Evolutionary conservation across 169 alveolate species (phyloP), one percentile per base, ranked within the genome.

Genomic region (Fabrea salina): DNA sequence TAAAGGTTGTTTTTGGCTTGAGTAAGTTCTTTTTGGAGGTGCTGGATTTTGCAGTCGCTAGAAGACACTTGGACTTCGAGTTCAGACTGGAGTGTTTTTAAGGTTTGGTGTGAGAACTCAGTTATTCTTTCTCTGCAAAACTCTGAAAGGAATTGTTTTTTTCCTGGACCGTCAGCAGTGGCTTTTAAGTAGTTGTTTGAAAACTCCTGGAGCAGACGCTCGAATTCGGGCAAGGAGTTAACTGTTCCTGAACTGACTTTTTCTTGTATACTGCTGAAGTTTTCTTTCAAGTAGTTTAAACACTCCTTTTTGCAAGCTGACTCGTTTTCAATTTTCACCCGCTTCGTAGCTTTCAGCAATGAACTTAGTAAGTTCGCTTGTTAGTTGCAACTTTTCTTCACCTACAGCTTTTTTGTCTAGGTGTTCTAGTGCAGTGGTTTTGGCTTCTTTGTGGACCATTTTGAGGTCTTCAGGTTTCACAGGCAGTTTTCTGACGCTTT

Each of bases 391-490:
- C 2, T 64, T 61, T 0, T 40, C 22, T 22, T 82, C 88, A 0
- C 90, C 90, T 43, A 82, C 61, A 32, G 88, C 67, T 35, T 75
- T 81, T 51, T 77, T 85, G 59, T 56, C 50, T 30, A 90, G 81
- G n/a, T 56, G 56, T 4, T 76, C 74, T 22, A 85, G 19, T 6
- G 86, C 90, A 43, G 64, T 54, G 43, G 83, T 82, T 82, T 86
- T 87, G 8, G 86, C 82, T 56, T 75, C 89, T 70, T 79, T 80
- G 64, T 85, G 86, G n/a, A 75, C 79, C 16, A 27, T 22, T 27
- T 59, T 76, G 8, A 90, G 74, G 39, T 87, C 93, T 41, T 85
- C 89, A n/a, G n/a, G n/a, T n/a, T n/a, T n/a, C n/a, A n/a, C n/a
- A n/a, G 79, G 49, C 41, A 50, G 30, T n/a, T 22, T 47, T 47